phyloP scores from a whole-genome alignment of 192 early-diverging fungal species.

The Backusella westeae region DNA sequence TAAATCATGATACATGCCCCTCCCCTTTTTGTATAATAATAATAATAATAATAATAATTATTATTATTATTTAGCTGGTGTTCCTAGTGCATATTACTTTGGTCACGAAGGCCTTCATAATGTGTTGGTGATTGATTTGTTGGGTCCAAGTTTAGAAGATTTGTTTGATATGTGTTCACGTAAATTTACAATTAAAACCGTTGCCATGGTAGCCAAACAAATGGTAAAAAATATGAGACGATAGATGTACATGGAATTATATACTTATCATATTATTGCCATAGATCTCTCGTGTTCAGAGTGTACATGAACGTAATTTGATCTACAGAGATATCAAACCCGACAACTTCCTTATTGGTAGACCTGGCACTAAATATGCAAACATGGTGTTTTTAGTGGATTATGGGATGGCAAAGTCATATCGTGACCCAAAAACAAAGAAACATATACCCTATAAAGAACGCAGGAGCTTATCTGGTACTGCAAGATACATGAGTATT shows the following conservation, averaged over 20 bases:
- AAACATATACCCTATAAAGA: slow-evolving; percentile 73
- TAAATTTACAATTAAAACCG: slow-evolving; percentile 41
- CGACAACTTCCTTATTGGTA: slow-evolving; percentile 95
- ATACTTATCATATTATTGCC: neutral
- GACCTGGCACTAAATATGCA: slow-evolving; percentile 54
- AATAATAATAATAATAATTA: neutral
- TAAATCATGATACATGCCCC: neutral
- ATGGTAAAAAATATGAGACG: slow-evolving; percentile 34
- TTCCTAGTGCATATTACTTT: slow-evolving; percentile 94
- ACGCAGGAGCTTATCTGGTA: slow-evolving; percentile 56
- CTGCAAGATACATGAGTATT: slow-evolving; percentile 82
- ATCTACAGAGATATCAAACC: slow-evolving; percentile 99
- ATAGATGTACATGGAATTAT: neutral
- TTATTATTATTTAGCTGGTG: slow-evolving; percentile 56
- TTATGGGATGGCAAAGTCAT: slow-evolving; percentile 79
- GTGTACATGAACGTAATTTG: slow-evolving; percentile 90
- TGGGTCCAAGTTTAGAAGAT: slow-evolving; percentile 51
- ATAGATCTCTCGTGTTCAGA: slow-evolving; percentile 75
- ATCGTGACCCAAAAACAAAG: slow-evolving; percentile 72
- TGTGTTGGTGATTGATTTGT: slow-evolving; percentile 48
- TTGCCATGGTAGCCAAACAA: slow-evolving; percentile 45
- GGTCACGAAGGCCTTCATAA: slow-evolving; percentile 46
- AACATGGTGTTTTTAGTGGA: slow-evolving; percentile 67
- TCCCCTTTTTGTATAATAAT: neutral
- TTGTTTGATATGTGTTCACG: slow-evolving; percentile 39